Percentiles rank a stretch among this genome's conserved stretches.
Evolutionary conservation across 2,329 filamentous ascomycete species (phyloP).

Genomic region (Fusarium buxicola): DNA sequence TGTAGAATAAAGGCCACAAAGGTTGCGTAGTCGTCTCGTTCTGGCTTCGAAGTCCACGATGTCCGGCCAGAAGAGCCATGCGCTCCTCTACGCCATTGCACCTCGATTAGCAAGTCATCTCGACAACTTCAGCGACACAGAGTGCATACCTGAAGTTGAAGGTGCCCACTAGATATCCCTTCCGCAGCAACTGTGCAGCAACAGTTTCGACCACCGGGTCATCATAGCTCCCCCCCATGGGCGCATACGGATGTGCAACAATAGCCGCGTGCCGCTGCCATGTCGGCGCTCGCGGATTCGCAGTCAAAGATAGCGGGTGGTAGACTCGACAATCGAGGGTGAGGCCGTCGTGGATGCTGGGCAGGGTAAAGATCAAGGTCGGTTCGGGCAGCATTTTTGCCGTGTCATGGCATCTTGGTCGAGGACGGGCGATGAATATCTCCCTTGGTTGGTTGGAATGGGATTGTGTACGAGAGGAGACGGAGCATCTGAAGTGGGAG

Average conservation of each 20-base stretch:
- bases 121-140: too few species aligned
- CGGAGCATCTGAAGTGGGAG: constrained; percentile 3
- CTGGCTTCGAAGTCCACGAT: constrained; percentile 87
- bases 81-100: constrained; percentile 73
- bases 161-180: constrained; percentile 81
- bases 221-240: constrained; percentile 86
- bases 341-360: constrained; percentile 83
- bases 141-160: constrained; percentile 86
- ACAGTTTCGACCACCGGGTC: constrained; percentile 80
- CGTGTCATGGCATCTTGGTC: constrained; percentile 37
- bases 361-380: constrained; percentile 77
- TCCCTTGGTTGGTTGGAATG: background rate
- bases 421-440: background rate
- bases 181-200: constrained; percentile 71
- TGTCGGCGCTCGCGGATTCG: constrained; percentile 46
- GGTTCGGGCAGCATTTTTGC: constrained; percentile 66
- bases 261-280: constrained; percentile 68
- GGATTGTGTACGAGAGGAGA: constrained; percentile 2
- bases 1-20: constrained; percentile 83
- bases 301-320: constrained; percentile 67
- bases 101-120: constrained; percentile 17
- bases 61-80: constrained; percentile 79
- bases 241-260: constrained; percentile 91
- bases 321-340: constrained; percentile 86
- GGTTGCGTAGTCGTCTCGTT: constrained; percentile 84